Base-by-base conservation (phyloP, 208 protist genomes). In the Borovskyia barvae region DNA sequence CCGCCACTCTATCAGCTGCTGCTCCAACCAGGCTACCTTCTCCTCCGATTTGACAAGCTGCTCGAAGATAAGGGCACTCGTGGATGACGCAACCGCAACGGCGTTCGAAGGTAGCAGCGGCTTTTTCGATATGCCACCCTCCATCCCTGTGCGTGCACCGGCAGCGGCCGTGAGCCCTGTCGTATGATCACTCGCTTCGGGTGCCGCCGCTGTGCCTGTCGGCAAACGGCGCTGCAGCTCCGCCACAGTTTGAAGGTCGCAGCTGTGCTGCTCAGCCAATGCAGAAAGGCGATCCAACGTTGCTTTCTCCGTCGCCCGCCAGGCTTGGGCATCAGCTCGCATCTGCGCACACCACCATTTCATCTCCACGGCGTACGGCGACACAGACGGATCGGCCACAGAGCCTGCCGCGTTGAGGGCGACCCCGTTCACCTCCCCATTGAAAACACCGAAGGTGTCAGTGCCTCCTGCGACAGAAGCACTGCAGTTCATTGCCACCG, bases 21-120 rank as follows among this genome's bases (percentile, higher is more conserved):
- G 52, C 41, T 71, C 64, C 41, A 71, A 40, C 64, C 64, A 71
- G 14, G 55, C 26, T 49, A 71, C 64, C 55, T 71, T 71, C 32
- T 64, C 64, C 49, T 71, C 64, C 5, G 64, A 63, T 4, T 22
- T 41, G 12, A 71, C 48, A 26, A 71, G 64, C 26, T 71, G 64
- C 17, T 71, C 48, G n/a, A 64, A 71, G 35, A 71, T 71, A 35
- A 71, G 64, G 3, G 64, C 15, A 20, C 55, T 64, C 5, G 64
- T 71, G 0, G 64, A 17, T 14, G 64, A n/a, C n/a, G n/a, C 64
- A 30, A 62, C n/a, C 9, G 63, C 26, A 1, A 47, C 14, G 20
- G 35, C 46, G 22, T 9, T 4, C 12, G 19, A 5, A 3, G 25
- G 3, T 0, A 14, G 28, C 33, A 28, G 28, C 11, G 20, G 20